Evolutionary conservation across 139 green algal species (phyloP), one percentile per base, ranked within the genome.

Genomic region (Picochlorum sp.): DNA sequence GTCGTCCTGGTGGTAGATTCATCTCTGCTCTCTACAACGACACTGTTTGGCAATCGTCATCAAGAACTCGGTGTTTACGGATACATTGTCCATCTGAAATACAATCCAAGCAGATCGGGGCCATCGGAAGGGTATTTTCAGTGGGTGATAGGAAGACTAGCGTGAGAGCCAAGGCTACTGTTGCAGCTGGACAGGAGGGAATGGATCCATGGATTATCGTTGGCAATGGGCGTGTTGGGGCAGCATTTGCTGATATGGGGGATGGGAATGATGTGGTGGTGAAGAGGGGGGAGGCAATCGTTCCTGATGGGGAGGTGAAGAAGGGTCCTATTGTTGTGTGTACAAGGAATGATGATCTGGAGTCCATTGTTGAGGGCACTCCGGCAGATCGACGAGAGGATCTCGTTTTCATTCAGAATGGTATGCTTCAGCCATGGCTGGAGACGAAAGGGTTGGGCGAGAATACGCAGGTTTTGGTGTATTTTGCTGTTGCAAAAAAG

Each of bases 331-430:
- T 97, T 56, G 66, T 95, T 18, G 90, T 97, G 2, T 89, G 80
- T 74, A 97, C 90, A 7, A 76, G 90, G 3, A 97, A 97, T 58
- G 85, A 97, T 66, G 82, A 77, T 32, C 72, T 97, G 44, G 71
- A 86, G 15, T 74, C 20, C 2, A 77, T 96, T 5, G 74, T 95
- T 18, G 74, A 90, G 6, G 69, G 65, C 28, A 93, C 83, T 2
- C 84, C 90, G 16, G 14, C 49, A 3, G 72, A 84, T 10, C 69
- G 88, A 37, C 59, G 80, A 13, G 28, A 79, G 90, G 93, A 98
- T 73, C 80, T 99, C 21, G 90, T 98, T 14, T 99, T 99, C 78
- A 87, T 99, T 32, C 94, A 99, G 65, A 98, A 98, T 67, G 94
- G 94, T 38, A 97, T 98, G 89, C 76, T 98, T 63, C 84, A 97